Percentiles rank a stretch among this genome's conserved stretches.
Evolutionary conservation across 2,329 filamentous ascomycete genomes (phyloP).

Genomic region (Apiospora koreana): DNA sequence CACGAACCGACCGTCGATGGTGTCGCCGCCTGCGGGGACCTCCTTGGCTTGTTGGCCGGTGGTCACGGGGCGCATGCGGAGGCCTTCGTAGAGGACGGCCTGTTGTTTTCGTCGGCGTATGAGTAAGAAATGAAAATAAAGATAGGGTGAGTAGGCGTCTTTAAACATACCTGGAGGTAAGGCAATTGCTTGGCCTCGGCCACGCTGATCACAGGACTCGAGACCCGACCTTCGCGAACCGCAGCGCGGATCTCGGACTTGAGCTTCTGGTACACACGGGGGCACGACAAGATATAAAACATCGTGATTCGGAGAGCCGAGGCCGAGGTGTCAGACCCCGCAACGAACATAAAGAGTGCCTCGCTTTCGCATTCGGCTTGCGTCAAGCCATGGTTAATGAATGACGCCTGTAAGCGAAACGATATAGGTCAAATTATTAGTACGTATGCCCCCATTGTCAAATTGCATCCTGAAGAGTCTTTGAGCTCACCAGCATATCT

Average conservation of each 20-base stretch:
- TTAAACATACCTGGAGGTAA: slow-evolving; percentile 27
- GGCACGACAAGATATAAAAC: slow-evolving; percentile 47
- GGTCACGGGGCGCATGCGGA: slow-evolving; percentile 35
- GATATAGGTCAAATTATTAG: not conserved
- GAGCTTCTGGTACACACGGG: slow-evolving; percentile 42
- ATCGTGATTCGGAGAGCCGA: slow-evolving; percentile 47
- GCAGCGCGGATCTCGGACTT: slow-evolving; percentile 44
- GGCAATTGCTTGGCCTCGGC: slow-evolving; percentile 31
- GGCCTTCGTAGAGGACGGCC: slow-evolving; percentile 37
- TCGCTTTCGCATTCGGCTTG: slow-evolving; percentile 29
- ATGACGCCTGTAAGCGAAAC: slow-evolving; percentile 24
- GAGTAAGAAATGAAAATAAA: not conserved
- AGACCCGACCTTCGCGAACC: slow-evolving; percentile 22
- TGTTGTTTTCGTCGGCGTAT: slow-evolving; percentile 15
- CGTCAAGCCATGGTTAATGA: slow-evolving; percentile 30
- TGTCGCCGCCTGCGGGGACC: slow-evolving; percentile 30
- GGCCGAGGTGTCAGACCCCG: slow-evolving; percentile 50
- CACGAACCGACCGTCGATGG: slow-evolving; percentile 32
- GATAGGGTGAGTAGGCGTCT: not conserved
- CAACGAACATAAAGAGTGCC: slow-evolving; percentile 24
- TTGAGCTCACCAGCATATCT: slow-evolving; percentile 24
- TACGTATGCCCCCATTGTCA: not conserved
- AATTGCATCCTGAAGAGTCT: not conserved
- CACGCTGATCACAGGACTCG: slow-evolving; percentile 27
- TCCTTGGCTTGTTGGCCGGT: slow-evolving; percentile 26